phyloP scores from a whole-genome alignment of 2,329 filamentous ascomycete genomes.

The Talaromyces marneffei region DNA sequence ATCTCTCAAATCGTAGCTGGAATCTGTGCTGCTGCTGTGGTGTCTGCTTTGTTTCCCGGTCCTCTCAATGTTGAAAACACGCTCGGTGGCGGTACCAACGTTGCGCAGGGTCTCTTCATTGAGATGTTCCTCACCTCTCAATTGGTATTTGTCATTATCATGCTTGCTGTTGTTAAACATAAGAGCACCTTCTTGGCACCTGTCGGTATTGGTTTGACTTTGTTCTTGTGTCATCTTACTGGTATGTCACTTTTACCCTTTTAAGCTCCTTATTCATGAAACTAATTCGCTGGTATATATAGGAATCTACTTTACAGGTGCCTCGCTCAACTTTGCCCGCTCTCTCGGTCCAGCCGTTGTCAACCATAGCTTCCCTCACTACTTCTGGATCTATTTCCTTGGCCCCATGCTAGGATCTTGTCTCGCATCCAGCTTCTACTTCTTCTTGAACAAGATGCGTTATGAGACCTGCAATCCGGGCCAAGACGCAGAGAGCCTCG shows the following conservation, averaged over 20 bases:
- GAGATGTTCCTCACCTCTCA: constrained; percentile 62
- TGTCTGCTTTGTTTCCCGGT: constrained; percentile 55
- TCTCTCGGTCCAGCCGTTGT: constrained; percentile 46
- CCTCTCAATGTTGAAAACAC: constrained; percentile 52
- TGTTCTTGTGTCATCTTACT: constrained; percentile 57
- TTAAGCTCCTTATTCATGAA: background rate
- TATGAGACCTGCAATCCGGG: constrained; percentile 43
- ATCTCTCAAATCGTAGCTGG: constrained; percentile 54
- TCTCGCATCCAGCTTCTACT: constrained; percentile 46
- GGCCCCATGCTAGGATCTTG: constrained; percentile 43
- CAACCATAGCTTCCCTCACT: constrained; percentile 40
- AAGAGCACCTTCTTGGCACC: constrained; percentile 66
- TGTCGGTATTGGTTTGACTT: constrained; percentile 63
- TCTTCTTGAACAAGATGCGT: constrained; percentile 41
- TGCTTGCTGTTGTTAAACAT: constrained; percentile 69
- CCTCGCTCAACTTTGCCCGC: constrained; percentile 45
- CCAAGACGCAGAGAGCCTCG: constrained; percentile 51
- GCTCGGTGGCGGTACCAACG: constrained; percentile 47
- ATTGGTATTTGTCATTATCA: constrained; percentile 60
- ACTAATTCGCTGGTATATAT: constrained; percentile 15
- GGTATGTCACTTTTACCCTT: constrained; percentile 26
- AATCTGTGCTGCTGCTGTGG: constrained; percentile 55
- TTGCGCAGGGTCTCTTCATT: constrained; percentile 58
- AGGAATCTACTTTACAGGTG: constrained; percentile 46
- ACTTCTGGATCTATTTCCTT: constrained; percentile 50